Evolutionary conservation across 1,284 basidiomycete genomes (phyloP).

Genomic region (Cutaneotrichosporon dermatis): DNA sequence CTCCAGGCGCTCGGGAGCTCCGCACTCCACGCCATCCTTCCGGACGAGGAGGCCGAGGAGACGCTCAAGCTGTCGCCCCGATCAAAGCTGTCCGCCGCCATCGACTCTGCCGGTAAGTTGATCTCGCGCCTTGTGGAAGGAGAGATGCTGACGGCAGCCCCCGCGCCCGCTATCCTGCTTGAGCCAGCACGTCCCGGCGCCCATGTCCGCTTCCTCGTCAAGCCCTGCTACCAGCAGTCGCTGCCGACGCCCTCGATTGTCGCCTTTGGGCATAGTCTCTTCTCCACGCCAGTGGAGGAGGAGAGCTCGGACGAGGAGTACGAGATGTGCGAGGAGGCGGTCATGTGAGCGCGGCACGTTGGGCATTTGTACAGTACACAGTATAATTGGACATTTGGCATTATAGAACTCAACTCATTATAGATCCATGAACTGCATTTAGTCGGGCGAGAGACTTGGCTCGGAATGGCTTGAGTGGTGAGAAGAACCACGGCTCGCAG

Average conservation of each 20-base stretch:
- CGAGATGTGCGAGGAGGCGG: background rate
- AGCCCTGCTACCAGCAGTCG: background rate
- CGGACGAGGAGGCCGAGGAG: background rate
- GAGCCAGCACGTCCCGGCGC: constrained; percentile 1
- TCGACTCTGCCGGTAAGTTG: no score
- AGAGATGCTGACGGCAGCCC: no score
- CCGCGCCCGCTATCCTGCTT: background rate
- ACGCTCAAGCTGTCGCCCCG: background rate
- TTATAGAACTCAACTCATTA: no score
- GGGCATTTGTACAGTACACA: no score
- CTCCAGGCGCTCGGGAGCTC: background rate
- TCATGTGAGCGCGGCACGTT: no score
- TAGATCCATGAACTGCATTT: no score
- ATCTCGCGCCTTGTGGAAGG: no score
- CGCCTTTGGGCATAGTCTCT: background rate
- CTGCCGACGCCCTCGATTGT: background rate
- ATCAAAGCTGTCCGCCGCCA: background rate
- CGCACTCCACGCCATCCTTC: background rate
- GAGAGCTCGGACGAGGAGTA: background rate
- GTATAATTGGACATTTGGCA: no score
- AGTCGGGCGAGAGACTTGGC: no score
- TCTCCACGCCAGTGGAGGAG: background rate
- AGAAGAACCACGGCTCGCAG: no score
- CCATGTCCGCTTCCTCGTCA: constrained; percentile 1
- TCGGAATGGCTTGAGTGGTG: no score